phyloP scores from a whole-genome alignment of 1,139 yeast species.

The Pichia sp. region DNA sequence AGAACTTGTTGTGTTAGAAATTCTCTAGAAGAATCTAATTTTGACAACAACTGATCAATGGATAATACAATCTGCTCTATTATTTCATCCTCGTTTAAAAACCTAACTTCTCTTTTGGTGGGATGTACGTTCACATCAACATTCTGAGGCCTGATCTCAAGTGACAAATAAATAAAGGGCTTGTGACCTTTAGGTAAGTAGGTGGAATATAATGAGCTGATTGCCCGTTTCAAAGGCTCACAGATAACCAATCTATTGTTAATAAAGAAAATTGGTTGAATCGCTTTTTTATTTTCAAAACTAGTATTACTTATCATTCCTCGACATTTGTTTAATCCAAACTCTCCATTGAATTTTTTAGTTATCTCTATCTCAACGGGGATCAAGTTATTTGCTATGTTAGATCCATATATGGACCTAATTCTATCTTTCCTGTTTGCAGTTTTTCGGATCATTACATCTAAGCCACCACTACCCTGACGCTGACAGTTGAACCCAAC shows the following conservation, averaged over 20 bases:
- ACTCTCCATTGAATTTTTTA: slow-evolving; percentile 25
- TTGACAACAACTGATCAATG: slow-evolving; percentile 49
- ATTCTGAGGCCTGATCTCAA: slow-evolving; percentile 60
- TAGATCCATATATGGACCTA: slow-evolving; percentile 65
- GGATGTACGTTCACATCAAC: slow-evolving; percentile 96
- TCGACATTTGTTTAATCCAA: slow-evolving; percentile 46
- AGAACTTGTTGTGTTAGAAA: slow-evolving; percentile 62
- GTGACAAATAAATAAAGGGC: slow-evolving; percentile 72
- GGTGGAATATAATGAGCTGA: slow-evolving; percentile 57
- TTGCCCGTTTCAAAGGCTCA: slow-evolving; percentile 71
- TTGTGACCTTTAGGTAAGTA: slow-evolving; percentile 77
- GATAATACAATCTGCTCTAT: slow-evolving; percentile 52
- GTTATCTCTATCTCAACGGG: slow-evolving; percentile 35
- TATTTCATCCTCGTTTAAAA: slow-evolving; percentile 82
- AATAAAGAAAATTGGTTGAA: slow-evolving; percentile 73
- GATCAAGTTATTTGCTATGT: slow-evolving; percentile 62
- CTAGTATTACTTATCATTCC: slow-evolving; percentile 75
- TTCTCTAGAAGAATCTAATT: slow-evolving; percentile 65
- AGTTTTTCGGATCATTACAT: slow-evolving; percentile 50
- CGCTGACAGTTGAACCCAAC: slow-evolving; percentile 81
- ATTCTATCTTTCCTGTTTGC: slow-evolving; percentile 59
- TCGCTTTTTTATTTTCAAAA: slow-evolving; percentile 61
- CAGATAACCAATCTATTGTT: slow-evolving; percentile 80
- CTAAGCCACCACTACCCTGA: slow-evolving; percentile 35
- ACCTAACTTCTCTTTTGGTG: slow-evolving; percentile 87